Base-by-base conservation (phyloP, 306 rosid species). In the Prosopis cineraria region DNA sequence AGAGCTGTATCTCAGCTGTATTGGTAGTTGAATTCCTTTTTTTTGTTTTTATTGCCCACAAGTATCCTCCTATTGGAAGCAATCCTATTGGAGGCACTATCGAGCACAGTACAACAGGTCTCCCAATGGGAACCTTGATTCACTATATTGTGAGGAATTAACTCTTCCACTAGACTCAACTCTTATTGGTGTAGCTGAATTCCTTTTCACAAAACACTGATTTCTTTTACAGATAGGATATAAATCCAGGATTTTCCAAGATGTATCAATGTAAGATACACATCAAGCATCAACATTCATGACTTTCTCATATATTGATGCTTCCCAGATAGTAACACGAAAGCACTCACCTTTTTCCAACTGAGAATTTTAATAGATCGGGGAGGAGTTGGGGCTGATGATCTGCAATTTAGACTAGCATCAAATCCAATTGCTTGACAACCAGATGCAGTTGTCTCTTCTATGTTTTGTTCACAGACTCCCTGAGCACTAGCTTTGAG, bases 341-440 rank as follows among this genome's bases (percentile, higher is more conserved):
- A 55, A 73, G 76, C 86, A 78, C 86, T 77, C 67, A 85, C 99
- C 91, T 82, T 89, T 73, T 87, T 87, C 93, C 95, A 95, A 79
- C 88, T 85, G 70, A 88, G 88, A 75, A 95, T 78, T 85, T 88
- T 87, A 76, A 92, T 91, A 22, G 99, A 60, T 10, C 99, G 93
- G 20, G 99, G 99, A 24, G 99, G 98, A 63, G 97, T 93, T 59
- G 98, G 98, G 81, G 98, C 98, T 80, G 98, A 87, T 82, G 91
- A 82, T 84, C 98, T 88, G 83, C 87, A 83, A 75, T 92, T 92
- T 85, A 92, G 83, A 86, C 86, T 95, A 81, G 96, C 93, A 86
- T 92, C 98, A 88, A 95, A 95, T 27, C 98, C 98, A 85, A 92
- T 77, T 68, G 98, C 93, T 84, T 87, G 92, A 86, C 91, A 82